These are phyloP conservation scores for Incumbomyces lentus DNA, from an alignment of 2,329 filamentous ascomycete genomes.

Conservation along the genomic window DNA sequence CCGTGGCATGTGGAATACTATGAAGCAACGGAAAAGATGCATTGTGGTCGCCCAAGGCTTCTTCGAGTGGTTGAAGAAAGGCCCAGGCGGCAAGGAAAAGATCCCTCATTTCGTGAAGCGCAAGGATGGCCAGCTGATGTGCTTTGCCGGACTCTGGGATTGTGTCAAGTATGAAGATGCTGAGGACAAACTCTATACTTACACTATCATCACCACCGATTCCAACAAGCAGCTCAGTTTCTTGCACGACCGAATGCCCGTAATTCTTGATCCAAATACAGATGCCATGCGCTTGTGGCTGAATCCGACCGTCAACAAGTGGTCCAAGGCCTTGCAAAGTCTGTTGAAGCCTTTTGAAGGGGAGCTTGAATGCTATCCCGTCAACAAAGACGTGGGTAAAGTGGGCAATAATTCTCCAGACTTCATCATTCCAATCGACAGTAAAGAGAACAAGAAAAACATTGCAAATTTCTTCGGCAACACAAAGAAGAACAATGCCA, in stretches of 20 bases:
- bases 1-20: conserved; percentile 78
- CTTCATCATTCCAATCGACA: conserved; percentile 74
- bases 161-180: conserved; percentile 71
- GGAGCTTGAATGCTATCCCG: conserved; percentile 74
- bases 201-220: conserved; percentile 85
- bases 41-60: conserved; percentile 84
- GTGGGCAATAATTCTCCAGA: conserved; percentile 80
- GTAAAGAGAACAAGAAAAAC: conserved; percentile 79
- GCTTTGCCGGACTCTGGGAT: conserved; percentile 86
- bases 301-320: conserved; percentile 59
- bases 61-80: conserved; percentile 88
- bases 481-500: conserved; percentile 23
- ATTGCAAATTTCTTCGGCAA: conserved; percentile 86
- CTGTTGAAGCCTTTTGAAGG: conserved; percentile 70
- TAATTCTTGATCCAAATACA: conserved; percentile 70
- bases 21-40: conserved; percentile 85
- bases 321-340: conserved; percentile 67
- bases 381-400: conserved; percentile 82
- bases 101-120: conserved; percentile 75
- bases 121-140: conserved; percentile 75
- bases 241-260: conserved; percentile 91
- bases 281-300: conserved; percentile 65
- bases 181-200: conserved; percentile 68
- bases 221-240: conserved; percentile 76
- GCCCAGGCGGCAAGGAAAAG: conserved; percentile 60